Base-by-base conservation (phyloP, 1,284 basidiomycete species). In the Malassezia dermatis region DNA sequence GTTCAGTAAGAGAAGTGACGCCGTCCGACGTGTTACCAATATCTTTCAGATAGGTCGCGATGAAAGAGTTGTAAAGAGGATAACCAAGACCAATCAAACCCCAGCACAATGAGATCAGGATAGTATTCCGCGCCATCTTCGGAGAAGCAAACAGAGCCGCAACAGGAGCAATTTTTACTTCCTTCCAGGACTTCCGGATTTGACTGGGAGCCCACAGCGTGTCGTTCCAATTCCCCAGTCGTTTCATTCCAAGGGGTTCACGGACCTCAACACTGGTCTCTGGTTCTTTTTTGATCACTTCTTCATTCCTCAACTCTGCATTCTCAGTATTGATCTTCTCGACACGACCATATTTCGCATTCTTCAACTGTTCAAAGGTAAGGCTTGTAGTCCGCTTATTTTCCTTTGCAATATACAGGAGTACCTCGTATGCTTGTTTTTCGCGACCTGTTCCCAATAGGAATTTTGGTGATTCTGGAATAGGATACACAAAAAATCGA, bases 11-110 rank as follows among this genome's bases (percentile, higher is more conserved):
- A 13, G 63, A 54, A 1, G 50, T 53, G 19, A 49, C 52, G 30
- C 57, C 63, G 37, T 65, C 80, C 78, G 40, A 78, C 4, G 77
- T 59, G 17, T 34, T 23, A 50, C 78, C 75, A 39, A 77, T 77
- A 19, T 76, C 81, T 19, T 78, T 76, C 35, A 84, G 78, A 66
- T 83, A 81, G 55, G 80, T 83, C 1, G 80, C 62, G 32, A 83
- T 78, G 64, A 83, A 86, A 43, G 79, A 80, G 73, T 84, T 83
- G 75, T 80, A 85, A 78, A 86, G 71, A 30, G 85, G 83, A 69
- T 84, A 86, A 2, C 84, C 84, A 11, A 86, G 80, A 4, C 84
- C 85, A 56, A 86, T 86, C 35, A 86, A 75, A 2, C 78, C 82
- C 79, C 83, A 86, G 8, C 84, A 63, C 27, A 79, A 59, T 40